Evolutionary conservation across 225 moss, liverwort and hornwort genomes (phyloP), one percentile per base, ranked within the genome.

Genomic region (Sphagnum contortum): DNA sequence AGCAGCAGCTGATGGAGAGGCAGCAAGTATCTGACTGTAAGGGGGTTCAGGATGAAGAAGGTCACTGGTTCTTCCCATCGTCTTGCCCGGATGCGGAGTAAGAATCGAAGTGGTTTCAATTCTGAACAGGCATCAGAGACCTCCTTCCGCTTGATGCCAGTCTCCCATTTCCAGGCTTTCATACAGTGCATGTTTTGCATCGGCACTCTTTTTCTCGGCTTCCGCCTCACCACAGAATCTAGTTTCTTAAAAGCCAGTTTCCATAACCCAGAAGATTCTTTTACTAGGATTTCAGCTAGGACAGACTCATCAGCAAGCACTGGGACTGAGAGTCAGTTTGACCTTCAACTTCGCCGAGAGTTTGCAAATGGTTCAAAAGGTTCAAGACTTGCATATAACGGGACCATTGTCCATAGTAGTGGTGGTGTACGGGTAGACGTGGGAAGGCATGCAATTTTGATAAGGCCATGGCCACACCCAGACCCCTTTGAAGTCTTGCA

Each of bases 391-490:
- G 29, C 29, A 29, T 29, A 29, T 29, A 29, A 29, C 1, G 29
- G 29, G 29, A 29, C 29, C 29, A 29, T 29, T 29, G 29, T 29
- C 29, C 29, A 29, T 29, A 29, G 29, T 29, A 29, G 29, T 29
- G 29, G 29, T 29, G 29, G 29, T 29, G 29, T 29, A 29, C 29
- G 87, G 64, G 92, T 96, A 55, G 86, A 90, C 66, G 95, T 96
- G 3, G 95, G 95, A 48, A 80, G 95, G 13, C 95, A 96, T 56
- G 83, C 70, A 5, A 92, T 92, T 60, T 63, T 82, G 72, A 68
- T 96, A 53, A 83, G 92, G 58, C 72, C 80, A 48, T 90, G 88
- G 88, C 92, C 95, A 7, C 90, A 96, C 71, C 95, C 95, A 7
- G 80, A 96, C 77, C 83, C 88, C 6, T 62, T 69, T 0, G 88